Evolutionary conservation across 768 basidiomycete genomes (phyloP).

Genomic region (Mycena vitilis): DNA sequence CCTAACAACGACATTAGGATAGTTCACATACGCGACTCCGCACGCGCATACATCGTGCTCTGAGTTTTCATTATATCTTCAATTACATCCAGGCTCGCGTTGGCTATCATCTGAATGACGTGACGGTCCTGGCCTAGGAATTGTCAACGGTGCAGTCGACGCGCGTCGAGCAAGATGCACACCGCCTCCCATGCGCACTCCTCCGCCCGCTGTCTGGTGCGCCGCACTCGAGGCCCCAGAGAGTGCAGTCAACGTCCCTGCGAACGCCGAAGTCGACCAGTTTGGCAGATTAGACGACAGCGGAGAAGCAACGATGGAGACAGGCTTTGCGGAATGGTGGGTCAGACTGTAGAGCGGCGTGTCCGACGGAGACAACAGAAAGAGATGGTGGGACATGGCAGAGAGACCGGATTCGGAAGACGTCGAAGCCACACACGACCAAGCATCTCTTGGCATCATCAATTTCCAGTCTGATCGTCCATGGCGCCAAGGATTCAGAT

Average conservation of each 20-base stretch:
- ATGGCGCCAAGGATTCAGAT: too few relatives aligned
- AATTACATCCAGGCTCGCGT: constrained; percentile 93
- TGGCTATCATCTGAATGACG: constrained; percentile 99
- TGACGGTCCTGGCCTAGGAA: constrained; percentile 77
- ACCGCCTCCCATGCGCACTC: constrained; percentile 76
- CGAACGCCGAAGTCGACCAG: constrained; percentile 93
- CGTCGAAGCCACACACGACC: not conserved
- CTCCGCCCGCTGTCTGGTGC: constrained; percentile 74
- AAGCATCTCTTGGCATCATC: not conserved
- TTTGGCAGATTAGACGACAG: constrained; percentile 86
- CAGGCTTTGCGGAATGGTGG: constrained; percentile 84
- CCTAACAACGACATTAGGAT: constrained; percentile 59
- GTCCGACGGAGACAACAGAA: constrained; percentile 87
- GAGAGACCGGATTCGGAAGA: not conserved
- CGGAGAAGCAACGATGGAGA: constrained; percentile 67
- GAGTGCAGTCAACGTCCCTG: constrained; percentile 87
- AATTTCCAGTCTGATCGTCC: not conserved
- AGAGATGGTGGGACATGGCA: constrained; percentile 64
- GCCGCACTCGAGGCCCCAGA: constrained; percentile 86
- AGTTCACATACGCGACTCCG: constrained; percentile 20
- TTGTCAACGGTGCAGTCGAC: not conserved
- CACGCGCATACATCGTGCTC: constrained; percentile 71
- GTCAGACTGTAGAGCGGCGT: constrained; percentile 87
- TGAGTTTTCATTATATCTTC: constrained; percentile 93
- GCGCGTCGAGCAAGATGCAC: not conserved